phyloP scores from a whole-genome alignment of 1,139 yeast species.

The Debaryomyces psychrophilus region DNA sequence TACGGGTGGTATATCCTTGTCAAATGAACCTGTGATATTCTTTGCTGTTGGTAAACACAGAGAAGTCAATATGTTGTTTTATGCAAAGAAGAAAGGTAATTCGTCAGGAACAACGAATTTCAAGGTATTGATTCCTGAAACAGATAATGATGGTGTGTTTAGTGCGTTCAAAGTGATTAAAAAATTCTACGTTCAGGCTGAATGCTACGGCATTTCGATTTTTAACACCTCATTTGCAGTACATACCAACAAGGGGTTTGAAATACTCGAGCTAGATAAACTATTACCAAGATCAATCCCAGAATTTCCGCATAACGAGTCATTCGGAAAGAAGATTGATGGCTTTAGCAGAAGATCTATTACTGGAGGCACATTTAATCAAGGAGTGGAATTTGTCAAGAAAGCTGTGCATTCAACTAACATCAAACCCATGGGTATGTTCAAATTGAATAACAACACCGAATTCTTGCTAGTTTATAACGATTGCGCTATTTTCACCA shows the following conservation, averaged over 20 bases:
- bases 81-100: conserved; percentile 52
- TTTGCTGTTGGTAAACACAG: conserved; percentile 67
- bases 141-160: conserved; percentile 53
- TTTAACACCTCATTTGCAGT: conserved; percentile 67
- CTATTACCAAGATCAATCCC: conserved; percentile 60
- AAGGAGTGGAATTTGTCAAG: conserved; percentile 37
- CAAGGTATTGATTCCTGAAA: conserved; percentile 53
- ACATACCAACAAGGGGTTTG: conserved; percentile 70
- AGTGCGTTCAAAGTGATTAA: conserved; percentile 54
- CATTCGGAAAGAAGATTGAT: conserved; percentile 26
- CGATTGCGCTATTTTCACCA: conserved; percentile 71
- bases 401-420: conserved; percentile 38
- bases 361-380: conserved; percentile 13
- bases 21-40: conserved; percentile 46
- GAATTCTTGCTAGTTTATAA: conserved; percentile 70
- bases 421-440: conserved; percentile 63
- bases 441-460: conserved; percentile 54
- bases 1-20: conserved; percentile 36
- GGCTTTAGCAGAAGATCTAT: conserved; percentile 32
- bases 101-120: conserved; percentile 51
- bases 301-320: conserved; percentile 34
- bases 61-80: conserved; percentile 59
- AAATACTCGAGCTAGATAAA: conserved; percentile 64
- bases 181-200: conserved; percentile 53
- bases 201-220: conserved; percentile 57